Evolutionary conservation across 2,329 filamentous ascomycete genomes (phyloP).

Genomic region (Pyrenophora tritici-repentis): DNA sequence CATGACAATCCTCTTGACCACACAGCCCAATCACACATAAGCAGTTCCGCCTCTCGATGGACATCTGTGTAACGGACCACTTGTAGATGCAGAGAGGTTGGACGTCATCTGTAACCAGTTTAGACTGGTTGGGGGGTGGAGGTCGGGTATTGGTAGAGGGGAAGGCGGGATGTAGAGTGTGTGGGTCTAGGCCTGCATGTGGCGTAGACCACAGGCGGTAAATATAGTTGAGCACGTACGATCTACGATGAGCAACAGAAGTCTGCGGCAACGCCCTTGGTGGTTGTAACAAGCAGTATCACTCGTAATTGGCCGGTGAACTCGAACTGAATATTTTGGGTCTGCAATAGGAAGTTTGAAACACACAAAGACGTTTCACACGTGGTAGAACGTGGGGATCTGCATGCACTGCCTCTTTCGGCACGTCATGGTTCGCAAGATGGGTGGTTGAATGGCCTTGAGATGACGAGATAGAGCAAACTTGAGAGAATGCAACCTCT

Average conservation of each 20-base stretch:
- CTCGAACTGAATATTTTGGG: conserved; percentile 6
- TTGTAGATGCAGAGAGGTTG: background rate
- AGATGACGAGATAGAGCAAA: no score
- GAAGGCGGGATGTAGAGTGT: conserved; percentile 22
- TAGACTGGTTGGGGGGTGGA: conserved; percentile 26
- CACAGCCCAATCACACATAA: conserved; percentile 6
- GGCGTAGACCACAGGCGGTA: conserved; percentile 18
- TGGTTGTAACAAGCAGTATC: conserved; percentile 1
- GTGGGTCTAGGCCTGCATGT: conserved; percentile 20
- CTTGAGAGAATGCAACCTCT: no score
- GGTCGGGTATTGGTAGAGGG: conserved; percentile 15
- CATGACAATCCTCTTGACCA: conserved; percentile 5
- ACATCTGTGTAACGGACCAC: background rate
- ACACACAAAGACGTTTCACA: conserved; percentile 7
- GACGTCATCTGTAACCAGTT: background rate
- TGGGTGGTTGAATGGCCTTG: no score
- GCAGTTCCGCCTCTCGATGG: background rate
- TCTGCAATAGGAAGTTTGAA: conserved; percentile 20
- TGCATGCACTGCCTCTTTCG: no score
- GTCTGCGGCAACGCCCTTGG: conserved; percentile 15
- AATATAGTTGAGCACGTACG: conserved; percentile 26
- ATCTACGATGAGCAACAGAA: conserved; percentile 14
- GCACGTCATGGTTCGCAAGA: background rate
- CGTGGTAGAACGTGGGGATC: conserved; percentile 11
- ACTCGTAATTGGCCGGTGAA: conserved; percentile 9